Base-by-base conservation (phyloP, 2,329 filamentous ascomycete genomes). In the Botrytis paeoniae region DNA sequence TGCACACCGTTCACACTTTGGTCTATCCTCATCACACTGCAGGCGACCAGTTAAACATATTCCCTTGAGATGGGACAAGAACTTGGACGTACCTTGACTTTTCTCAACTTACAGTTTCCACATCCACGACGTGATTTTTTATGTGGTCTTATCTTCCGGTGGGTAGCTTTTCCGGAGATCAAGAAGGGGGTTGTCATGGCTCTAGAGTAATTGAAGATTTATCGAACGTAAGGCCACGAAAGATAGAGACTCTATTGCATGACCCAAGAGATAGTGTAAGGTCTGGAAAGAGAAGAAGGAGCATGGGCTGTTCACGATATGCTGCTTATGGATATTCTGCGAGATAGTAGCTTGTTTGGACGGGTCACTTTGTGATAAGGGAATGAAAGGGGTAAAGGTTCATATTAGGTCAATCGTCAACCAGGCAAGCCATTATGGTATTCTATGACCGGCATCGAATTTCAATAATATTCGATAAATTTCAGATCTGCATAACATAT, bases 41-140 rank as follows among this genome's bases (percentile, higher is more conserved):
- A 3, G 18, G 22, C 16, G 32, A 37, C 18, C 22, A 35, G 60
- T 64, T 14, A 64, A 54, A 39, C 7, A 45, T 20, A 7, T 48
- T 14, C 18, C 22, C 22, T 41, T n/a, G 6, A 25, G 22, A 51
- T 57, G 70, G 25, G 22, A 61, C 25, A 10, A 25, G 10, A 62
- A 18, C 16, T 35, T 14, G 25, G 35, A 75, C 80, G 78, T 78
- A 85, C 86, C 82, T 88, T 89, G 69, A 88, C 83, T 71, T 84
- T 82, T 41, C 86, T 82, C 32, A 88, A 77, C 76, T 88, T 88
- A 78, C 88, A 89, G 75, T 89, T 89, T 4, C 83, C 83, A 75
- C 87, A 89, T 2, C 87, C 87, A 22, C 82, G 81, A 29, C 85
- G 82, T 1, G 86, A 89, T 76, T 89, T 89, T 35, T 81, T 85